These are phyloP conservation scores for Herpetospermum pedunculosum DNA, from an alignment of 306 rosid genomes.

Conservation along the genomic window DNA sequence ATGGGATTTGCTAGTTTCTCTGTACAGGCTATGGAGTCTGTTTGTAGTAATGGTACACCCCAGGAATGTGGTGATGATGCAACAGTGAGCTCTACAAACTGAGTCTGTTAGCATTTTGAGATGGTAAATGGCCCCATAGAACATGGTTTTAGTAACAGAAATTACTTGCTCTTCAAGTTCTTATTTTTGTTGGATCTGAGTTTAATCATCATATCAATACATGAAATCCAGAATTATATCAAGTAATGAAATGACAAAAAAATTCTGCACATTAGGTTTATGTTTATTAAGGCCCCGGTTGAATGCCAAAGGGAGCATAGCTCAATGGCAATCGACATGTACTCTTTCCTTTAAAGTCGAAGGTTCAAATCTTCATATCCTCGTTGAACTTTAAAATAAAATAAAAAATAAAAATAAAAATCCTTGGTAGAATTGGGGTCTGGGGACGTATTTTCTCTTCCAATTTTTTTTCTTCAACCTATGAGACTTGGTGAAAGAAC, in stretches of 20 bases:
- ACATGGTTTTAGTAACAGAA: not conserved
- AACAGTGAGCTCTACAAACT: conserved; percentile 2
- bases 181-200: not conserved
- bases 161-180: not conserved
- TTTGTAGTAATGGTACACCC: conserved; percentile 13
- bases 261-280: not conserved
- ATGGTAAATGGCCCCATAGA: not conserved
- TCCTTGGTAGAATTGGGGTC: too few species aligned
- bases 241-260: not conserved
- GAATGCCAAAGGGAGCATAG: too few species aligned
- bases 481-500: not conserved
- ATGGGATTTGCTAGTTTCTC: conserved; percentile 46
- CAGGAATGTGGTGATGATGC: conserved; percentile 9
- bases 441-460: not conserved
- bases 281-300: not conserved
- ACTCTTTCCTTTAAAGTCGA: too few species aligned
- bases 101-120: not conserved
- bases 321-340: too few species aligned
- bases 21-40: conserved; percentile 42
- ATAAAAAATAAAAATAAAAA: too few species aligned
- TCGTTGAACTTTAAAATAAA: too few species aligned
- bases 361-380: too few species aligned
- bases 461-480: not conserved
- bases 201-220: not conserved
- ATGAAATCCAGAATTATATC: not conserved